Base-by-base conservation (phyloP, 805 yeast genomes). In the Saturnispora sanitii region DNA sequence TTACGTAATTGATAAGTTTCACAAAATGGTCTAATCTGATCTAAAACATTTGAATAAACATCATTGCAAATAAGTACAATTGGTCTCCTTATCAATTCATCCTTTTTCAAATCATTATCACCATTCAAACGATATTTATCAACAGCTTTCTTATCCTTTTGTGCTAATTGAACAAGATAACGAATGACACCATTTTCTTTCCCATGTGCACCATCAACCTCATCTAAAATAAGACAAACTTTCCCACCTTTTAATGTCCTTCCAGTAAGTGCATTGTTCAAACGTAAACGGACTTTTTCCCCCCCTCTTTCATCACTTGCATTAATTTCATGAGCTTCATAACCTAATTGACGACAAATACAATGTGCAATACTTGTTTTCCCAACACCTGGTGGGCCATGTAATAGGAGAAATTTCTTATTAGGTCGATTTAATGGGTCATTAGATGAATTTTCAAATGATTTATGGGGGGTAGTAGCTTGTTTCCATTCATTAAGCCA, bases 351-450 rank as follows among this genome's bases (percentile, higher is more conserved):
- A 35, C 68, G 70, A 3, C 95, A 92, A 28, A 87, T 70, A 1
- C 86, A 74, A 53, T 88, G 96, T 0, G 90, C 85, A 2, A 87
- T 79, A 0, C 92, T 75, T 0, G 97, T 88, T 55, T 90, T 90
- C 8, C 98, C 98, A 15, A 82, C 69, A 2, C 98, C 98, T 0
- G 95, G 87, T 0, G 95, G 92, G 0, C 98, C 98, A 55, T 81
- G 86, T 9, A 92, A 71, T 31, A 92, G 62, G 17, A 92, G 55
- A 0, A 92, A 68, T 47, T 75, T 80, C 39, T 70, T 70, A 13
- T 58, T 62, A 0, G 88, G 88, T 41, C 88, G 63, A 22, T 71
- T 66, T 31, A 71, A 65, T 1, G 75, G 73, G 53, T 79, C 86
- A 3, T 2, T 23, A 45, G 43, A 36, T 38, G 41, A 19, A 37